Evolutionary conservation across 1,284 basidiomycete species (phyloP), one percentile per base, ranked within the genome.

Genomic region (Leccinum subrobustum): DNA sequence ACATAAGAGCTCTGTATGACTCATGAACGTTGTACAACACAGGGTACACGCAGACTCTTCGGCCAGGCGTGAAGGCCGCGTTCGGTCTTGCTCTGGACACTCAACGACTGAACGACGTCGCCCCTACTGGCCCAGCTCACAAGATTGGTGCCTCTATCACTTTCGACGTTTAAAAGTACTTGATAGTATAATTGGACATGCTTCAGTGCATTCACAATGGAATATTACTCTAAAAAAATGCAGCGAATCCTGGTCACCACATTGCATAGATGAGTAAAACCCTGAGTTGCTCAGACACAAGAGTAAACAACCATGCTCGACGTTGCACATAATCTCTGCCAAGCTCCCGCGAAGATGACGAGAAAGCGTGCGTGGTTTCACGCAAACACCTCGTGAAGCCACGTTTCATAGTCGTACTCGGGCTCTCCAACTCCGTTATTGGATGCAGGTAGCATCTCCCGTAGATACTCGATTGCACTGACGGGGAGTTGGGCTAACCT

Each of bases 61-160:
- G 95, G 70, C 95, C 96, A 56, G 96, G 96, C 74, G 95, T 99
- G 75, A 95, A 94, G 79, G 93, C 93, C 60, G 87, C 91, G 64
- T 95, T 98, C 78, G 95, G 95, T 80, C 84, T 96, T 71, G 92
- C 93, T 65, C 83, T 96, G 66, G 94, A 96, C 80, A 95, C 93
- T 64, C 89, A 92, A 79, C 87, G 91, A 69, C 79, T 96, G 71
- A 93, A 92, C 79, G 89, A 92, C 55, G 70, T 79, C 44, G 76
- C 81, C 56, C 83, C 86, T 54, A 68, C 75, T 60, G 88, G 86
- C 55, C 83, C 86, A 59, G 83, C 87, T 18, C 91, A 93, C 85
- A 92, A 91, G 82, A 83, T 92, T 67, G 91, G 90, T 70, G 85
- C 89, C 65, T 83, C 81, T 76, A 83, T 92, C 72, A 79, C 81